Evolutionary conservation across 352 stramenopile genomes (phyloP).

Genomic region (Globisporangium yorkense): DNA sequence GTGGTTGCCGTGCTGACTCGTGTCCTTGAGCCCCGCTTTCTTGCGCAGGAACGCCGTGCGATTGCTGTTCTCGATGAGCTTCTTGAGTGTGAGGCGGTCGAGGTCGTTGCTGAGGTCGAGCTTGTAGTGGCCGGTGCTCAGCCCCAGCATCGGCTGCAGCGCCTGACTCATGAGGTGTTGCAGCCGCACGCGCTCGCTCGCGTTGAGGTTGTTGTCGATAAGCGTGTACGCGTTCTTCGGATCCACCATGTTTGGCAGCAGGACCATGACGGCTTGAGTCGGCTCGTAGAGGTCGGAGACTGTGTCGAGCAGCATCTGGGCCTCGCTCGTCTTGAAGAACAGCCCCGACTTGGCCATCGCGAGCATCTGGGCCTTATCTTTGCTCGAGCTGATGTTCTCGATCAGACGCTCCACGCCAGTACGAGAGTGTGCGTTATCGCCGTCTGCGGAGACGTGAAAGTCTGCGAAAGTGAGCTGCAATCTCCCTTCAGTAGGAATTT

Average conservation of each 20-base stretch:
- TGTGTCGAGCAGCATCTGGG: conserved; percentile 62
- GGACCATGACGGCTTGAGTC: conserved; percentile 50
- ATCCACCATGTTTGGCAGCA: conserved; percentile 75
- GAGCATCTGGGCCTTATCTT: conserved; percentile 79
- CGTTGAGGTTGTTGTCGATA: conserved; percentile 60
- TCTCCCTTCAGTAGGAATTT: conserved; percentile 54
- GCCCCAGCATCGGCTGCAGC: conserved; percentile 54
- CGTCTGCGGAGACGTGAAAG: conserved; percentile 62
- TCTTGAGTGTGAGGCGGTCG: conserved; percentile 60
- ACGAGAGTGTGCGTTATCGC: conserved; percentile 63
- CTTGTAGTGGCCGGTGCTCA: conserved; percentile 59
- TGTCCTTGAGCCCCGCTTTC: conserved; percentile 59
- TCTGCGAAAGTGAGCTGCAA: conserved; percentile 71
- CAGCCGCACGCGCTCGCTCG: conserved; percentile 38
- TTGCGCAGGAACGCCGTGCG: conserved; percentile 69
- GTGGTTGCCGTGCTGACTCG: conserved; percentile 64
- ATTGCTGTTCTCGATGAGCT: conserved; percentile 75
- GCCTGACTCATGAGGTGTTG: conserved; percentile 62
- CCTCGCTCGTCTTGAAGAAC: conserved; percentile 58
- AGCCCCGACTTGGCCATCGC: conserved; percentile 72
- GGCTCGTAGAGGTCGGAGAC: conserved; percentile 58
- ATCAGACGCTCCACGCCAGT: conserved; percentile 65
- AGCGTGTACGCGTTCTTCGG: conserved; percentile 49
- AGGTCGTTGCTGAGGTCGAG: conserved; percentile 62
- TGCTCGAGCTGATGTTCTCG: conserved; percentile 68